Percentiles rank a stretch among this genome's conserved stretches.
These are phyloP conservation scores for Leptographium radiaticola DNA, from an alignment of 2,329 filamentous ascomycete genomes.

Conservation along the genomic window DNA sequence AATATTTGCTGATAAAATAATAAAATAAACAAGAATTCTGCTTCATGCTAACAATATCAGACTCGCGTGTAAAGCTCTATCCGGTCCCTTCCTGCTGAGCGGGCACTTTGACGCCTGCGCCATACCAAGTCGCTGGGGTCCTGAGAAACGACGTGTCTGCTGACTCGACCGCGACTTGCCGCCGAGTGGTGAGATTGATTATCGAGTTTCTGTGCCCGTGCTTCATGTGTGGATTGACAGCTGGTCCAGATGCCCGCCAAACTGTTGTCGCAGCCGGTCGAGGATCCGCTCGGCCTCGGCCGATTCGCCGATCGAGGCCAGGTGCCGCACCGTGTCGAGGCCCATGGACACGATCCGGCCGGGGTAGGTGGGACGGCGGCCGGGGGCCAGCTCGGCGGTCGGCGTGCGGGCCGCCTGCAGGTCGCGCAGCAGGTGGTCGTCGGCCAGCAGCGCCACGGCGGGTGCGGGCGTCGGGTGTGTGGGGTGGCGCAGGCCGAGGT, in stretches of 20 bases:
- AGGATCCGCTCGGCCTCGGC: conserved; percentile 28
- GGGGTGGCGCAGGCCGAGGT: conserved; percentile 42
- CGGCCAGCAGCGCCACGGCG: conserved; percentile 32
- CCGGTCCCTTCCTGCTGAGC: too few species aligned
- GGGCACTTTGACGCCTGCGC: too few species aligned
- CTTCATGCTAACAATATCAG: neutral
- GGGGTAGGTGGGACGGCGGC: conserved; percentile 12
- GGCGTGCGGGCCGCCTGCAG: conserved; percentile 5
- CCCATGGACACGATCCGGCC: conserved; percentile 25
- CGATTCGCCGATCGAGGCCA: conserved; percentile 26
- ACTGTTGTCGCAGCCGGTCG: conserved; percentile 9
- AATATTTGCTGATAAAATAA: conserved; percentile 20
- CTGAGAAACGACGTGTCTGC: too few species aligned
- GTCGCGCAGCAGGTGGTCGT: conserved; percentile 12
- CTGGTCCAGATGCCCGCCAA: conserved; percentile 8
- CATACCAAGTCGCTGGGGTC: too few species aligned
- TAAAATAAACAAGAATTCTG: neutral
- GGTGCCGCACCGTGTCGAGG: conserved; percentile 32
- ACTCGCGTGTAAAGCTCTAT: too few species aligned
- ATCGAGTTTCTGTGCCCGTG: too few species aligned
- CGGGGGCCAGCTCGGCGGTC: conserved; percentile 8
- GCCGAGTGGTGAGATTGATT: neutral
- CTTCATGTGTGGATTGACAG: conserved; percentile 5
- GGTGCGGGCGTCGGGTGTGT: conserved; percentile 31
- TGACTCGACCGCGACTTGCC: too few species aligned